These are phyloP conservation scores for Trichoderma harzianum DNA, from an alignment of 2,329 filamentous ascomycete species.

Conservation along the genomic window DNA sequence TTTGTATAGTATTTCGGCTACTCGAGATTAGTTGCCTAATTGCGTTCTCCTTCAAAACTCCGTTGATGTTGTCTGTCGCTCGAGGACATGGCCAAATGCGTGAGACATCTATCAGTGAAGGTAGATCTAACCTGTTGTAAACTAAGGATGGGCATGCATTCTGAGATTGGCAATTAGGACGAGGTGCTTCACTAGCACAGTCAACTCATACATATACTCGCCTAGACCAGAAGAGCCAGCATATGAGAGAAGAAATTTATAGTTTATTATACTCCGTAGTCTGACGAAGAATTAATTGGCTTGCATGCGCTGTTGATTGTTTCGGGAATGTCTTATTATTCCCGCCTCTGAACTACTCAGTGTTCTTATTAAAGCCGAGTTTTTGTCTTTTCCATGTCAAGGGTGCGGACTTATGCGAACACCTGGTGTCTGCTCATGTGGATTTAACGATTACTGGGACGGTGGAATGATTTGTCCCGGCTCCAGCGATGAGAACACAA, in stretches of 20 bases:
- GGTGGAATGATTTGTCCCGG: not conserved
- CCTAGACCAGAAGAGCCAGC: not conserved
- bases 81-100: not conserved
- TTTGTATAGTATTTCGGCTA: too few species aligned
- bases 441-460: not conserved
- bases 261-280: not conserved
- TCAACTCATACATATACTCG: not conserved
- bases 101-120: not conserved
- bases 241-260: not conserved
- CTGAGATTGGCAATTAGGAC: not conserved
- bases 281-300: not conserved
- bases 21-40: too few species aligned
- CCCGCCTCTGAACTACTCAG: not conserved
- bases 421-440: not conserved
- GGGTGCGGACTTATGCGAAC: not conserved
- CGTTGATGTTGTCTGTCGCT: not conserved
- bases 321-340: not conserved
- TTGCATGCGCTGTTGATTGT: not conserved
- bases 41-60: not conserved
- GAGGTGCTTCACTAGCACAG: not conserved
- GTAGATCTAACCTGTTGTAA: not conserved
- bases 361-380: not conserved
- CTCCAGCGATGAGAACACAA: not conserved
- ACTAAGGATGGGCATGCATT: not conserved
- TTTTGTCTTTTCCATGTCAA: not conserved